Percentiles rank a stretch among this genome's conserved stretches.
Conservation (phyloP, 2,329 filamentous ascomycete species). For the Plenodomus tracheiphilus region DNA sequence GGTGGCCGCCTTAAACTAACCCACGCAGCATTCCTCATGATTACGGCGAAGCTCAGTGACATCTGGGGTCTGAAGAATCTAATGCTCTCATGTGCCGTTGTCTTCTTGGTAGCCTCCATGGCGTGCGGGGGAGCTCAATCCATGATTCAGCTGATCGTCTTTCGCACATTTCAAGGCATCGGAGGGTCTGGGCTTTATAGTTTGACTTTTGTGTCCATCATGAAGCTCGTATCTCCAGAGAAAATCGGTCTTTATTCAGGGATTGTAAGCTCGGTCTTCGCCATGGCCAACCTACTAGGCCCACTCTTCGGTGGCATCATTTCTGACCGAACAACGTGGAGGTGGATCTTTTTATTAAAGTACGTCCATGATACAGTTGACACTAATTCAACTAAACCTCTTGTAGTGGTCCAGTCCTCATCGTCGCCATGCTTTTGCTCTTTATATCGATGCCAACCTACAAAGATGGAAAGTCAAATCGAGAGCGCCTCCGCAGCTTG, state of each 20-base stretch:
- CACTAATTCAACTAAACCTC: conserved; percentile 1
- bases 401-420: conserved; percentile 30
- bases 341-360: conserved; percentile 56
- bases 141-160: conserved; percentile 43
- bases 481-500: conserved; percentile 31
- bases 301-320: conserved; percentile 53
- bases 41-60: conserved; percentile 39
- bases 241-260: conserved; percentile 42
- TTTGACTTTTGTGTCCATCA: conserved; percentile 42
- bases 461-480: conserved; percentile 28
- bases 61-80: conserved; percentile 31
- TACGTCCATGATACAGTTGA: conserved; percentile 22
- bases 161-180: conserved; percentile 49
- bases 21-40: conserved; percentile 34
- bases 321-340: conserved; percentile 46
- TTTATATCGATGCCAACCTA: conserved; percentile 32
- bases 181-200: conserved; percentile 55
- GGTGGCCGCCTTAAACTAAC: not conserved
- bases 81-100: conserved; percentile 22
- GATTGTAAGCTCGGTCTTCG: conserved; percentile 43
- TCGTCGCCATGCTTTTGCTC: conserved; percentile 23
- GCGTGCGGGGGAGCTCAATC: conserved; percentile 34
- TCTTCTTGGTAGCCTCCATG: conserved; percentile 39
- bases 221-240: conserved; percentile 34
- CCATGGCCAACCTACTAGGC: conserved; percentile 48